Conservation (phyloP, 1,284 basidiomycete species). For the Somion occarium region DNA sequence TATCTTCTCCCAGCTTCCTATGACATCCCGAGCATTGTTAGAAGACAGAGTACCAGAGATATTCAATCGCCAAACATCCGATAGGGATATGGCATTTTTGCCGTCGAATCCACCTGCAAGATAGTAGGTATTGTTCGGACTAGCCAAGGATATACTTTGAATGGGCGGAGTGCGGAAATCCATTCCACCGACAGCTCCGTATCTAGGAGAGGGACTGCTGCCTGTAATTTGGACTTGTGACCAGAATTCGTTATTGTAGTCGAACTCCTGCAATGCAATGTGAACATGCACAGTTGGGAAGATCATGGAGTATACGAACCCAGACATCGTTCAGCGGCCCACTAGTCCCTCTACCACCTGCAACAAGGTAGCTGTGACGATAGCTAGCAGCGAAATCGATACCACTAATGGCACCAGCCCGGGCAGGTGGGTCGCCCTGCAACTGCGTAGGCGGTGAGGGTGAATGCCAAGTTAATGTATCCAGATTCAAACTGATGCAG, state of each 20-base stretch:
- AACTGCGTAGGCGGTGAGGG: conserved; percentile 48
- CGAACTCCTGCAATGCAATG: conserved; percentile 54
- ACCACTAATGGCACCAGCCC: conserved; percentile 58
- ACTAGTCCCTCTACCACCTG: conserved; percentile 57
- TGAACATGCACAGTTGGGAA: neutral
- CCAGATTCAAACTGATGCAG: conserved; percentile 48
- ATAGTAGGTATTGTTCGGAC: conserved; percentile 64
- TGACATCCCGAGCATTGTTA: conserved; percentile 47
- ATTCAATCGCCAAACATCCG: conserved; percentile 64
- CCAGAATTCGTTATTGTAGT: conserved; percentile 74
- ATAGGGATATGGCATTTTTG: conserved; percentile 38
- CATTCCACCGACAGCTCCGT: conserved; percentile 67
- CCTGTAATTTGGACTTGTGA: conserved; percentile 46
- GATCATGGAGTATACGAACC: conserved; percentile 38
- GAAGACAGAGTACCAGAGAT: conserved; percentile 66
- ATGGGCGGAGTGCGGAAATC: conserved; percentile 44
- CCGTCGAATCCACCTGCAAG: conserved; percentile 63
- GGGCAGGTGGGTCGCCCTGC: conserved; percentile 45
- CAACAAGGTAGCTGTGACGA: conserved; percentile 65
- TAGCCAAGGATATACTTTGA: conserved; percentile 38
- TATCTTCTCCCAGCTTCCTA: conserved; percentile 57
- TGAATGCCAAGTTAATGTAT: conserved; percentile 53
- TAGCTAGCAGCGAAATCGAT: conserved; percentile 74
- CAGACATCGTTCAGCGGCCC: conserved; percentile 63
- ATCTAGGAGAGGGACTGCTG: conserved; percentile 50